A percentile compares a stretch with the other conserved stretches of the same genome.
Conservation (phyloP, 352 stramenopile species). For the Phytophthora constricta region DNA sequence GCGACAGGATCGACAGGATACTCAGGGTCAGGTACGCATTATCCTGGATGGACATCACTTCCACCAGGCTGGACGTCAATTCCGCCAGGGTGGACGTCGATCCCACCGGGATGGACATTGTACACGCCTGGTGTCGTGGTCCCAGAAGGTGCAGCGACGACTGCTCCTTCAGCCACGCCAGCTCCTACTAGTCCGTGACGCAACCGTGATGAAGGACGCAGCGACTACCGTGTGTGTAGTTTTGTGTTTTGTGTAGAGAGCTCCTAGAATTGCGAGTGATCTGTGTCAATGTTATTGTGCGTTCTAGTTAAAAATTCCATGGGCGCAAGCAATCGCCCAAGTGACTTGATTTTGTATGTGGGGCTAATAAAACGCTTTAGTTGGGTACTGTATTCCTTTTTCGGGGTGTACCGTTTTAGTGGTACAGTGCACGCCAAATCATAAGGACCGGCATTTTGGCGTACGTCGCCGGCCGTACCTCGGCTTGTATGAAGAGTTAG, state of each 20-base stretch:
- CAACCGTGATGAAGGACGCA: conserved; percentile 7
- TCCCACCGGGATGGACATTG: conserved; percentile 32
- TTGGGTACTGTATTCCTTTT: too few relatives aligned
- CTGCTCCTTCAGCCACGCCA: neutral
- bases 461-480: too few relatives aligned
- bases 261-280: neutral
- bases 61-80: conserved; percentile 25
- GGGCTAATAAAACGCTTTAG: too few relatives aligned
- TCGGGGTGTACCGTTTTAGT: too few relatives aligned
- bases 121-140: conserved; percentile 32
- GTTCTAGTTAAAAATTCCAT: too few relatives aligned
- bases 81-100: conserved; percentile 22
- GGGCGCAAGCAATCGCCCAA: too few relatives aligned
- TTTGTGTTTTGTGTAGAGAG: neutral
- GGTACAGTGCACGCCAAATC: too few relatives aligned
- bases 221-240: neutral
- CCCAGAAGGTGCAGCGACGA: conserved; percentile 8
- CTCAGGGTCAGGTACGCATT: conserved; percentile 14
- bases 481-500: too few relatives aligned
- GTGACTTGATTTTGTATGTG: too few relatives aligned
- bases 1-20: too few relatives aligned
- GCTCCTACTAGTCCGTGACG: conserved; percentile 17
- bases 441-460: too few relatives aligned
- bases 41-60: conserved; percentile 30
- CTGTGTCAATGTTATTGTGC: too few relatives aligned